Base-by-base conservation (phyloP, 148 eudicot species). In the Camellia lanceoleosa region DNA sequence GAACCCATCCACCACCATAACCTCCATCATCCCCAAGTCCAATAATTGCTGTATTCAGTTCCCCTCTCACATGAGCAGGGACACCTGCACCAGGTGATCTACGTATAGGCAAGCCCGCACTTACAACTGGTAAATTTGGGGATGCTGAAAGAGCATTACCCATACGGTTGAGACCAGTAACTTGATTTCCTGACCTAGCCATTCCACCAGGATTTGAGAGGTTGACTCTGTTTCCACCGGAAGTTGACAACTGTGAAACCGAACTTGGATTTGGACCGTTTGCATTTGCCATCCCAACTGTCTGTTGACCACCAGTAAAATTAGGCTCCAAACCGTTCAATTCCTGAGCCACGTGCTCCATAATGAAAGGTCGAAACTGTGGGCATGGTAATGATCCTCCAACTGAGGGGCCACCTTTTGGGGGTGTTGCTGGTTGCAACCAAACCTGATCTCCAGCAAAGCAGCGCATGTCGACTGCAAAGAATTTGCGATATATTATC, bases 21-120 rank as follows among this genome's bases (percentile, higher is more conserved):
- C 99, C 99, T 75, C 99, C 99, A 87, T 97, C 99, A 91, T 97
- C 99, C 52, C 97, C 99, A 83, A 97, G 93, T 78, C 99, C 99
- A 85, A 94, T 97, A 44, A 92, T 92, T 70, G 99, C 99, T 16
- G 99, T 97, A 87, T 97, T 94, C 60, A 94, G 80, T 76, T 97
- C 99, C 71, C 98, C 99, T 86, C 94, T 94, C 61, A 94, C 94
- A 88, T 94, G 99, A 80, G 98, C 98, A 77, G 97, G 98, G 41
- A 94, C 97, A 89, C 89, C 94, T 74, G 89, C 84, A 71, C 88
- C 92, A 43, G 94, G 82, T 86, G 93, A 66, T 84, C 98, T 89
- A 80, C 99, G 91, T 68, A 92, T 74, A 49, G 95, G 89, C 78
- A 88, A 76, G 66, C 90, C 90, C 44, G 91, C 73, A 73, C 85